These are phyloP conservation scores for Erodium texanum DNA, from an alignment of 441 rosid genomes.

Conservation along the genomic window DNA sequence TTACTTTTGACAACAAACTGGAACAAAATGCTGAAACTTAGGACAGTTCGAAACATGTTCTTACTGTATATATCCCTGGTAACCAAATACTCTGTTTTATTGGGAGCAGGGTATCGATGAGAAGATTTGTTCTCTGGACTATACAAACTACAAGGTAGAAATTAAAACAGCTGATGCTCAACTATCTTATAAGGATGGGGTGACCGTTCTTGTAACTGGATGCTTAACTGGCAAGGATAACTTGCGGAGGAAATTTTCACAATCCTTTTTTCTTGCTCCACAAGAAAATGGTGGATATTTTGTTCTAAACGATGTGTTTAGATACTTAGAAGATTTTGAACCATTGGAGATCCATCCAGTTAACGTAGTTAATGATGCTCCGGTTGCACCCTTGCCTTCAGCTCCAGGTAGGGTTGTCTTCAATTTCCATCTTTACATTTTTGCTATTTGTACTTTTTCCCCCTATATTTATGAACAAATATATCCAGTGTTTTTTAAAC, in stretches of 20 bases:
- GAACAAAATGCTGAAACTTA: background rate
- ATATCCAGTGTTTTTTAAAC: background rate
- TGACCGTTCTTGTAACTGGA: conserved; percentile 56
- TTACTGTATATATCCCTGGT: background rate
- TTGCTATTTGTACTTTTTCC: background rate
- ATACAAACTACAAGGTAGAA: conserved; percentile 43
- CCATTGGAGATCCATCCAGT: conserved; percentile 25
- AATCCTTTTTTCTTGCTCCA: conserved; percentile 65
- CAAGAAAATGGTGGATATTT: conserved; percentile 60
- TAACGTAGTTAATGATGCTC: conserved; percentile 20
- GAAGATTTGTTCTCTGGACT: conserved; percentile 49
- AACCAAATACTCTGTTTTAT: conserved; percentile 17
- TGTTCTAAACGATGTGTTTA: conserved; percentile 54
- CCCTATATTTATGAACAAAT: background rate
- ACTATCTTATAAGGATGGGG: conserved; percentile 44
- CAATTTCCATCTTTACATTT: too few species aligned
- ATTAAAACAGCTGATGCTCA: conserved; percentile 63
- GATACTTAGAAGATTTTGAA: conserved; percentile 41
- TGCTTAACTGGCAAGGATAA: conserved; percentile 49
- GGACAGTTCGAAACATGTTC: background rate
- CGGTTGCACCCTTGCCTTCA: conserved; percentile 23
- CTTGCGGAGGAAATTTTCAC: conserved; percentile 48
- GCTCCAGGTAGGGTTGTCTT: conserved; percentile 26
- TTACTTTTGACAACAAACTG: too few species aligned
- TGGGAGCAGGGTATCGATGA: conserved; percentile 49